These are phyloP conservation scores for Aureobasidium sp. DNA, from an alignment of 2,329 filamentous ascomycete genomes.

Conservation along the genomic window DNA sequence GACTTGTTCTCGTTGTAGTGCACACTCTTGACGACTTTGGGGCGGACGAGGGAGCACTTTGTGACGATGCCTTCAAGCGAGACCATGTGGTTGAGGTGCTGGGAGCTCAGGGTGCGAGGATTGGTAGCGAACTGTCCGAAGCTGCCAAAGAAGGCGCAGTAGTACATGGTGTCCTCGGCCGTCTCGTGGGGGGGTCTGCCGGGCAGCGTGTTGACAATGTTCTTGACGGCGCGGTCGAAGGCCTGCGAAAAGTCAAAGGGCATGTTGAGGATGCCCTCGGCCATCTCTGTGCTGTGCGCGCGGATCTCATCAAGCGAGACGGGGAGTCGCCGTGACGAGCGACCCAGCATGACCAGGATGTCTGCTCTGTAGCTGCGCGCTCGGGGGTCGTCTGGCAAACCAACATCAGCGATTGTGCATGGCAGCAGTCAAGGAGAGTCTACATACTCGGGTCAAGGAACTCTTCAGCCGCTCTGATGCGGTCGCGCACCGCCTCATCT, in stretches of 20 bases:
- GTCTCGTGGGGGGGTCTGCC: conserved; percentile 70
- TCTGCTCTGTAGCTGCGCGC: conserved; percentile 74
- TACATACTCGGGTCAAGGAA: conserved; percentile 81
- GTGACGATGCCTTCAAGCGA: conserved; percentile 97
- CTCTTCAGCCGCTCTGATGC: conserved; percentile 79
- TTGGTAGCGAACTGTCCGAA: conserved; percentile 95
- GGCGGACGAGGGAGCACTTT: conserved; percentile 86
- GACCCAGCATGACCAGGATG: conserved; percentile 69
- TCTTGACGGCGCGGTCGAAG: conserved; percentile 84
- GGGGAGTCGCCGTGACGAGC: conserved; percentile 49
- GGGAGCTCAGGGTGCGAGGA: conserved; percentile 81
- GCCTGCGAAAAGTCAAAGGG: conserved; percentile 85
- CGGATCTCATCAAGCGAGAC: conserved; percentile 77
- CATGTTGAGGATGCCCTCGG: conserved; percentile 68
- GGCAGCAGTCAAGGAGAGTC: neutral
- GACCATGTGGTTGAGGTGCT: conserved; percentile 92
- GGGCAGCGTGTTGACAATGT: conserved; percentile 74
- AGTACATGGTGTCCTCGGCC: conserved; percentile 72
- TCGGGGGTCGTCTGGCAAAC: conserved; percentile 45
- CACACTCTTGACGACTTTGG: conserved; percentile 96
- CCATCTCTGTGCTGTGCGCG: conserved; percentile 76
- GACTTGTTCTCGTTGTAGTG: conserved; percentile 87
- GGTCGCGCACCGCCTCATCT: conserved; percentile 78
- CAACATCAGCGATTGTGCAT: conserved; percentile 20
- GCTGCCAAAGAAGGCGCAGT: conserved; percentile 93